phyloP scores from a whole-genome alignment of 2,329 filamentous ascomycete species.

The Chaetomiaceae sp. region DNA sequence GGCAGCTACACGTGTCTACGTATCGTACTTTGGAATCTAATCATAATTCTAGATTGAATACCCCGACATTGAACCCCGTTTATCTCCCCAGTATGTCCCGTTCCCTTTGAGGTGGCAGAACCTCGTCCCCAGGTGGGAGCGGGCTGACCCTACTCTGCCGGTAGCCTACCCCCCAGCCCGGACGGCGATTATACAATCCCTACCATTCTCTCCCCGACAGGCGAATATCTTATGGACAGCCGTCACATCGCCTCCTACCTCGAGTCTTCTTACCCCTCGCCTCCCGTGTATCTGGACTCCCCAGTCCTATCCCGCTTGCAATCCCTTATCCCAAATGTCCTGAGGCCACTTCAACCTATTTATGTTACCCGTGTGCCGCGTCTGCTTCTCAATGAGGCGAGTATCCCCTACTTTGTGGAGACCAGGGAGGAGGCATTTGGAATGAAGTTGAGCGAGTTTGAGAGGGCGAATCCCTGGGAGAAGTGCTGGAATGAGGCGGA shows the following conservation, averaged over 20 bases:
- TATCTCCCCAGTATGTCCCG: conserved; percentile 49
- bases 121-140: background rate
- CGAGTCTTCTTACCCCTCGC: conserved; percentile 54
- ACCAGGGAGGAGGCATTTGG: conserved; percentile 48
- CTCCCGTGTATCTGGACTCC: conserved; percentile 53
- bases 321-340: conserved; percentile 32
- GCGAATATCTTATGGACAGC: conserved; percentile 60
- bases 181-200: conserved; percentile 50
- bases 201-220: conserved; percentile 50
- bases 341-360: conserved; percentile 35
- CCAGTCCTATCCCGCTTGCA: conserved; percentile 43
- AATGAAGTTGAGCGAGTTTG: conserved; percentile 47
- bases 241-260: conserved; percentile 53
- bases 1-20: background rate
- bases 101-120: no score
- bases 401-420: conserved; percentile 49
- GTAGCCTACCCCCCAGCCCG: conserved; percentile 42
- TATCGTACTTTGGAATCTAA: no score
- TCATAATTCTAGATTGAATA: conserved; percentile 58
- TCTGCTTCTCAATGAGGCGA: conserved; percentile 46
- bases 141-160: background rate
- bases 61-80: conserved; percentile 54
- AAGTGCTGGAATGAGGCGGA: conserved; percentile 43
- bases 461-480: conserved; percentile 43
- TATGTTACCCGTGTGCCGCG: conserved; percentile 46